Percentiles rank a stretch among this genome's conserved stretches.
These are phyloP conservation scores for Ajuga chamaepitys DNA, from an alignment of 257 asterid species.

Conservation along the genomic window DNA sequence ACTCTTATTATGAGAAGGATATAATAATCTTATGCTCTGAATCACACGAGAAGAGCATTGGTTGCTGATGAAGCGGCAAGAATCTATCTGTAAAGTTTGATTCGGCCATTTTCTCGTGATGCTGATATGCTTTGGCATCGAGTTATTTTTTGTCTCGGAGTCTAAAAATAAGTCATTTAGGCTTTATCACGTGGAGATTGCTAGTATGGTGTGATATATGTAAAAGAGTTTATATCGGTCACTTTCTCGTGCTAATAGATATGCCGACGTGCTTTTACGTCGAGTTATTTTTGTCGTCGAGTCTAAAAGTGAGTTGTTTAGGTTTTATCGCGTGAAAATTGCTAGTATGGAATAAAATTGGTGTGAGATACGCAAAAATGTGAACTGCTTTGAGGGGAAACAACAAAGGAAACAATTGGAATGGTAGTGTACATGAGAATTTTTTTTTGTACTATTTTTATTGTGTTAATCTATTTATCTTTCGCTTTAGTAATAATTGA, in stretches of 20 bases:
- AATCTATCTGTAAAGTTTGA: not conserved
- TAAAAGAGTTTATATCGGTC: not conserved
- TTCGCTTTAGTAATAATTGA: too few species aligned
- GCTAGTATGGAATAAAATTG: conserved; percentile 3
- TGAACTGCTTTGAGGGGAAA: conserved; percentile 4
- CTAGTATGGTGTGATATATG: not conserved
- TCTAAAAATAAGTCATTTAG: not conserved
- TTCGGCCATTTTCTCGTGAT: not conserved
- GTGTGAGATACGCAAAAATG: not conserved
- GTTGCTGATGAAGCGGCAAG: conserved; percentile 2
- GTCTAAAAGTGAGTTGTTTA: not conserved
- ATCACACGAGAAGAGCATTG: conserved; percentile 13
- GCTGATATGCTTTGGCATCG: conserved; percentile 8
- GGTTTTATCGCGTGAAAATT: conserved; percentile 20
- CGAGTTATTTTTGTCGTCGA: not conserved
- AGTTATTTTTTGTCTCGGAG: not conserved
- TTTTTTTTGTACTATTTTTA: too few species aligned
- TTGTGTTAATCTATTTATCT: too few species aligned
- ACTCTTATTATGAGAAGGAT: too few species aligned
- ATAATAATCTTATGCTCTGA: not conserved
- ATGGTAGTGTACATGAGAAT: not conserved
- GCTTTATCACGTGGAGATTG: conserved; percentile 22
- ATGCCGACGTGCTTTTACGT: conserved; percentile 8
- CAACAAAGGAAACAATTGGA: not conserved
- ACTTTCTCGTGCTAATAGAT: conserved; percentile 11